These are phyloP conservation scores for Stramenopiles sp. DNA, from an alignment of 352 stramenopile species.

Conservation along the genomic window DNA sequence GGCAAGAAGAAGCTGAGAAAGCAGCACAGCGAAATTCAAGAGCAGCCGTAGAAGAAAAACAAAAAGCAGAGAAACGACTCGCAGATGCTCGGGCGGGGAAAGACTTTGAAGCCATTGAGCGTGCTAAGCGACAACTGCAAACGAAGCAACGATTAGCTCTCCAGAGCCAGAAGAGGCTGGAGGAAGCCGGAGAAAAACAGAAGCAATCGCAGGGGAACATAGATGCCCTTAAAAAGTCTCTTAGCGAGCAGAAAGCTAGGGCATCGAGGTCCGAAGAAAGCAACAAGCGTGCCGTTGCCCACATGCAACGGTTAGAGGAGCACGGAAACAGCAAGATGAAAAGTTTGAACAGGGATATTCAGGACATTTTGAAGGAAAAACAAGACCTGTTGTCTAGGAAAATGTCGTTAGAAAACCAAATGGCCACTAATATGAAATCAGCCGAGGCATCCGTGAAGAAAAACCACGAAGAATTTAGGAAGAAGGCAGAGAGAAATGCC, in stretches of 20 bases:
- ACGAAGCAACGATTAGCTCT: no score
- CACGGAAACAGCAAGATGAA: no score
- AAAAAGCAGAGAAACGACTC: not conserved
- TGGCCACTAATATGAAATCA: not conserved
- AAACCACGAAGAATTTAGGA: not conserved
- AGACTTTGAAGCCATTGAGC: not conserved
- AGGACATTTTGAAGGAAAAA: not conserved
- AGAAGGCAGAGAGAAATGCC: not conserved
- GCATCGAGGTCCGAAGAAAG: no score
- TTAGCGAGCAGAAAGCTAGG: no score
- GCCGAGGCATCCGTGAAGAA: not conserved
- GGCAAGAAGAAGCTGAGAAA: not conserved
- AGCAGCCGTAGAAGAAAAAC: not conserved
- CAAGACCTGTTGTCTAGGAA: not conserved
- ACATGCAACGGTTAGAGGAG: no score
- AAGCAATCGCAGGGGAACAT: not conserved
- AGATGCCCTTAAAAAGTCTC: no score
- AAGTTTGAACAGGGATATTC: not conserved
- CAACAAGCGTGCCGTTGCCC: no score
- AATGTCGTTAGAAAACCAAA: constrained; percentile 1
- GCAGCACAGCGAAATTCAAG: not conserved
- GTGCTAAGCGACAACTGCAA: not conserved
- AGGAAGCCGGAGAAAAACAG: not conserved
- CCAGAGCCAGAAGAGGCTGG: constrained; percentile 2
- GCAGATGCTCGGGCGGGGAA: not conserved